Conservation (phyloP, 1,139 yeast genomes). For the Sugiyamaella xylanicola region DNA sequence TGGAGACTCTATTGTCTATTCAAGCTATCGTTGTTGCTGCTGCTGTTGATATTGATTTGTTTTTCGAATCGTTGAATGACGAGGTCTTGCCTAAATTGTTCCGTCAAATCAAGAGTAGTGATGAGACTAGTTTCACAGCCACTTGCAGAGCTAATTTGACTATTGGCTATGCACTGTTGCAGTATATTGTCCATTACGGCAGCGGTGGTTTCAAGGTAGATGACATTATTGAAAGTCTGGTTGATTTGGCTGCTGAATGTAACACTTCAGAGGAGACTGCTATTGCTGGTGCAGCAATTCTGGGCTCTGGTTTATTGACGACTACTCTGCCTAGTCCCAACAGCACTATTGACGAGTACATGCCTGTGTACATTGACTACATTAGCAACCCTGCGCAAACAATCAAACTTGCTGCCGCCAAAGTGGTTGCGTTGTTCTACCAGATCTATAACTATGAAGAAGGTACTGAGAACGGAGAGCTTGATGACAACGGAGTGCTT, state of each 20-base stretch:
- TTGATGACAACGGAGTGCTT: constrained; percentile 42
- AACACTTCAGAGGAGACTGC: constrained; percentile 33
- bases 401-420: constrained; percentile 53
- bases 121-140: constrained; percentile 24
- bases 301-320: constrained; percentile 40
- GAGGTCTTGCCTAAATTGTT: constrained; percentile 30
- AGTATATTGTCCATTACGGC: constrained; percentile 39
- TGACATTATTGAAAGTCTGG: constrained; percentile 32
- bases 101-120: constrained; percentile 25
- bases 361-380: constrained; percentile 37
- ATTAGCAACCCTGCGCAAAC: constrained; percentile 33
- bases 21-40: constrained; percentile 38
- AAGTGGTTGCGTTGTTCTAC: constrained; percentile 63
- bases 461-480: constrained; percentile 43
- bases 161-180: constrained; percentile 38
- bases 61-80: constrained; percentile 32
- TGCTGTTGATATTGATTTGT: constrained; percentile 36
- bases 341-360: constrained; percentile 36
- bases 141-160: constrained; percentile 32
- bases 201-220: constrained; percentile 44
- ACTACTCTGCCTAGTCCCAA: constrained; percentile 34
- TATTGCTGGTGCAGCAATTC: constrained; percentile 38
- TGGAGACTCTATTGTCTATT: constrained; percentile 38
- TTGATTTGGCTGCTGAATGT: constrained; percentile 40
- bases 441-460: constrained; percentile 56